Evolutionary conservation across 148 eudicot genomes (phyloP).

Genomic region (Diospyros kaki): DNA sequence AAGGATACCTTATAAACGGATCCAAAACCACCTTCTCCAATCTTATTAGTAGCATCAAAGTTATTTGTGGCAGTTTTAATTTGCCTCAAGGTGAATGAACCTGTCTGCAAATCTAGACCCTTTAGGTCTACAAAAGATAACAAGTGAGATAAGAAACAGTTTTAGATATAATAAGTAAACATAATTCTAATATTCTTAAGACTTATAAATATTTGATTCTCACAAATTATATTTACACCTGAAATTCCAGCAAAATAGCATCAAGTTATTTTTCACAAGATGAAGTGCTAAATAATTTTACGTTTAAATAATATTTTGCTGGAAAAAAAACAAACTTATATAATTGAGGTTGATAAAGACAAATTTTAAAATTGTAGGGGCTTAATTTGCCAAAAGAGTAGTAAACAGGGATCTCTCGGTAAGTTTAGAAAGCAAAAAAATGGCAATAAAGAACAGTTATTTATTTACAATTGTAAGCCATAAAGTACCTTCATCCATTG

Average conservation of each 20-base stretch:
- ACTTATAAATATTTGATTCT: neutral
- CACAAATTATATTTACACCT: neutral
- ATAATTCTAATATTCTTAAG: neutral
- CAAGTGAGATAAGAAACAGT: neutral
- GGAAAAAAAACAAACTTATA: neutral
- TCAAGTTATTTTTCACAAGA: neutral
- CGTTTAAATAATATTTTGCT: neutral
- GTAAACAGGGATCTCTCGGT: neutral
- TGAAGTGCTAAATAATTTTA: neutral
- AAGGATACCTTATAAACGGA: conserved; percentile 37
- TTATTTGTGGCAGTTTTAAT: conserved; percentile 41
- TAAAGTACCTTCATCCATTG: conserved; percentile 18
- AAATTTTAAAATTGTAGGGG: too few relatives aligned
- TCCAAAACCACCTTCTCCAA: conserved; percentile 50
- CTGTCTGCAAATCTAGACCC: conserved; percentile 33
- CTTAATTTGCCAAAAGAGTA: neutral
- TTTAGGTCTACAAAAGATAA: conserved; percentile 23
- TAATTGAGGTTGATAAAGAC: neutral
- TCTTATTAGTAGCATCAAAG: conserved; percentile 35
- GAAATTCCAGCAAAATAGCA: neutral
- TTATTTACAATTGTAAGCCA: neutral
- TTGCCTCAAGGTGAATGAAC: conserved; percentile 37
- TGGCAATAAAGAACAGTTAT: neutral
- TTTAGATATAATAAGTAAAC: neutral
- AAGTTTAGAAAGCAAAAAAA: neutral